Evolutionary conservation across 176 grass and related monocot species (phyloP), one percentile per base, ranked within the genome.

Genomic region (Cenchrus americanus): DNA sequence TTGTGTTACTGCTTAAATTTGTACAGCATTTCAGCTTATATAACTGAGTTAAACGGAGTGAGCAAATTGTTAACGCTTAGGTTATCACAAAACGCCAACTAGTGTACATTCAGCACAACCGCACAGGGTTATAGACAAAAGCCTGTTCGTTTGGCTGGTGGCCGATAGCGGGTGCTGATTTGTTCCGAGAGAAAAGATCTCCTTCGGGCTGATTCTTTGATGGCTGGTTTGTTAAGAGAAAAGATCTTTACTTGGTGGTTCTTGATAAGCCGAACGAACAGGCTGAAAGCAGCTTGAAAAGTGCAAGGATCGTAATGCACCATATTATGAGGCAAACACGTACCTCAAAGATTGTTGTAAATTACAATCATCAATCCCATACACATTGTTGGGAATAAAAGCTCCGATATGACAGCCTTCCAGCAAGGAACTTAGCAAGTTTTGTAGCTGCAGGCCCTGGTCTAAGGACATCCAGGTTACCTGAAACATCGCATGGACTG

Each of bases 401-500:
- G 21, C 40, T 90, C 42, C 41, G 84, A 57, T 78, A 67, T 5
- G 89, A 89, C 17, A 98, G 82, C 80, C 75, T 84, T 55, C 85
- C 27, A 18, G 89, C 89, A 78, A 98, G 78, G 17, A 84, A 64
- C 47, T 88, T 88, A 23, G 96, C 87, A 76, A 98, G 85, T 62
- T 76, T 85, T 54, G 62, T 79, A 23, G 96, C 93, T 69, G 85
- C 75, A 67, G 89, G 89, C 60, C 93, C 87, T 27, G 96, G 96
- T 87, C 87, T 98, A 77, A 98, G 71, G 82, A 98, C 82, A 90
- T 95, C 93, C 1, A 70, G 68, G 66, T 84, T 88, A 77, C 96
- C 96, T 65, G 77, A 90, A 81, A 89, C 84, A 53, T 86, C 69
- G 23, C 96, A 95, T 8, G 96, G 91, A 64, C 75, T 94, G 21